Evolutionary conservation across 1,284 basidiomycete genomes (phyloP).

Genomic region (Ceratobasidium sp.): DNA sequence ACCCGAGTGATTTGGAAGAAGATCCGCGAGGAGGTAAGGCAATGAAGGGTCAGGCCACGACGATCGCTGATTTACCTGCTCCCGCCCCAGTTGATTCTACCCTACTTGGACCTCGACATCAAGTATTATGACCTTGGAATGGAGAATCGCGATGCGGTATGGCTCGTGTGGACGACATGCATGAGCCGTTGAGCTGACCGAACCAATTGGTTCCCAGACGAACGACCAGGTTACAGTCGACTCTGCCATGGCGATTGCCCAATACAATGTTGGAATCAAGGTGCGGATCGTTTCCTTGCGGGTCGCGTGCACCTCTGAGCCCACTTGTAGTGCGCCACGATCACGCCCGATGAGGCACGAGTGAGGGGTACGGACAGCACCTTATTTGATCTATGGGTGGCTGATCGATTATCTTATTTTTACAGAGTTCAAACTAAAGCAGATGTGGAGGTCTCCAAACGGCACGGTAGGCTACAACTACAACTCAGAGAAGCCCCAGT

Average conservation of each 20-base stretch:
- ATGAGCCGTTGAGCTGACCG: neutral
- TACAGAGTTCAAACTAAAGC: slow-evolving; percentile 92
- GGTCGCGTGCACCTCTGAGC: neutral
- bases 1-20: slow-evolving; percentile 99
- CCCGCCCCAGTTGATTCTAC: slow-evolving; percentile 85
- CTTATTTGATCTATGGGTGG: slow-evolving; percentile 51
- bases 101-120: slow-evolving; percentile 95
- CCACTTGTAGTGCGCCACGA: slow-evolving; percentile 84
- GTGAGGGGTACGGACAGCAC: slow-evolving; percentile 67
- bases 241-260: slow-evolving; percentile 90
- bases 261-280: slow-evolving; percentile 93
- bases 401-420: neutral
- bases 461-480: slow-evolving; percentile 75
- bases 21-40: slow-evolving; percentile 91
- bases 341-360: slow-evolving; percentile 97
- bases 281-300: slow-evolving; percentile 48
- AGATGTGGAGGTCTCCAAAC: slow-evolving; percentile 98
- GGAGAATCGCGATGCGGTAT: slow-evolving; percentile 88
- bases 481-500: neutral
- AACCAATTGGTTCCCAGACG: slow-evolving; percentile 67
- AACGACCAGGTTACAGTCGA: slow-evolving; percentile 95
- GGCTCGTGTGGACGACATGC: slow-evolving; percentile 52
- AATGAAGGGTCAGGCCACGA: neutral
- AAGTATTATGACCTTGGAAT: slow-evolving; percentile 98
- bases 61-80: slow-evolving; percentile 25